A percentile compares a stretch with the other conserved stretches of the same genome.
Conservation (phyloP, 768 basidiomycete genomes). For the Russula griseocarnosa region DNA sequence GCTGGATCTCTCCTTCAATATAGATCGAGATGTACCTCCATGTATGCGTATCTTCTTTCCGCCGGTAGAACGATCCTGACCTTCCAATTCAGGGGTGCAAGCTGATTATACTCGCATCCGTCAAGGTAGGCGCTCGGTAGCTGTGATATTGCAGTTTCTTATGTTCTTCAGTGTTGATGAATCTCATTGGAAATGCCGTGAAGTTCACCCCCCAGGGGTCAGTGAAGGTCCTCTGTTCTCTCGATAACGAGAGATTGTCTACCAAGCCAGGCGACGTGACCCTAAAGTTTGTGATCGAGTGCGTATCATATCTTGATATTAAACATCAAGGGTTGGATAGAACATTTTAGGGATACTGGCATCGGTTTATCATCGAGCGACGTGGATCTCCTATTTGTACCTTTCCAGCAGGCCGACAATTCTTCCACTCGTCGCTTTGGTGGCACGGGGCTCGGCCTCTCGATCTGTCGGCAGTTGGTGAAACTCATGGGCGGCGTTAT, state of each 20-base stretch:
- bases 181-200: slow-evolving; percentile 71
- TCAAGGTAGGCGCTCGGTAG: slow-evolving; percentile 45
- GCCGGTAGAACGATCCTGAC: background rate
- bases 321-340: background rate
- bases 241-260: slow-evolving; percentile 40
- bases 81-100: slow-evolving; percentile 48
- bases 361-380: slow-evolving; percentile 66
- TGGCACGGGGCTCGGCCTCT: slow-evolving; percentile 72
- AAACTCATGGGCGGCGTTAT: slow-evolving; percentile 75
- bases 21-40: slow-evolving; percentile 59
- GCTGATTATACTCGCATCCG: slow-evolving; percentile 72
- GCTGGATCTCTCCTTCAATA: slow-evolving; percentile 68
- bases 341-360: slow-evolving; percentile 56
- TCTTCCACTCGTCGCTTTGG: slow-evolving; percentile 73
- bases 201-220: slow-evolving; percentile 66
- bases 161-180: slow-evolving; percentile 56
- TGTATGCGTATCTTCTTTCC: slow-evolving; percentile 40
- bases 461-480: slow-evolving; percentile 69
- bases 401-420: slow-evolving; percentile 77
- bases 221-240: slow-evolving; percentile 57
- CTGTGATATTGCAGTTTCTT: background rate
- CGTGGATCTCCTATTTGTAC: slow-evolving; percentile 63
- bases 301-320: background rate
- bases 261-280: slow-evolving; percentile 42
- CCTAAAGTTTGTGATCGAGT: slow-evolving; percentile 67